Conservation (phyloP, 2,329 filamentous ascomycete species). For the Dactylellina sp. region DNA sequence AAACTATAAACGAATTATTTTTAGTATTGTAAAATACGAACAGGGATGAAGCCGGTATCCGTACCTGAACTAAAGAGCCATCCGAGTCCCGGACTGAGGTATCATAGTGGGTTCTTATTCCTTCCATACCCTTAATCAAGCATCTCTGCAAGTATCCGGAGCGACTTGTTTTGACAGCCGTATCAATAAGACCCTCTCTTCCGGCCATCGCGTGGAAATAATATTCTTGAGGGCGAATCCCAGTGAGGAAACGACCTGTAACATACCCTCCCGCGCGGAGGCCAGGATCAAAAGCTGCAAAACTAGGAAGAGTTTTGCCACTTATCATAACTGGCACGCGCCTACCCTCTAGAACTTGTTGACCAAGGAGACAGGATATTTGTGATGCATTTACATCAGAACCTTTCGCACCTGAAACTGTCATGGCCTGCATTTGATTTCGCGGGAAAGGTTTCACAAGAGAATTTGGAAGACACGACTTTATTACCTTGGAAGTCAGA, state of each 20-base stretch:
- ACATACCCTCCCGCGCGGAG: slow-evolving; percentile 93
- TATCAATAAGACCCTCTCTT: slow-evolving; percentile 97
- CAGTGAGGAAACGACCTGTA: slow-evolving; percentile 95
- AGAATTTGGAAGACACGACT: slow-evolving; percentile 80
- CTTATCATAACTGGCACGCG: slow-evolving; percentile 97
- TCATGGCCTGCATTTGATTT: slow-evolving; percentile 99
- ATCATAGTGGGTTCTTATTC: slow-evolving; percentile 90
- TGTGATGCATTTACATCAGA: slow-evolving; percentile 92
- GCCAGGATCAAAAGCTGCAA: slow-evolving; percentile 89
- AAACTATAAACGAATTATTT: slow-evolving; percentile 70
- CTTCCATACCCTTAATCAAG: slow-evolving; percentile 98
- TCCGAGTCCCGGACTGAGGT: slow-evolving; percentile 94
- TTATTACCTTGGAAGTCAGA: slow-evolving; percentile 83
- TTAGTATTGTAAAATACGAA: not conserved
- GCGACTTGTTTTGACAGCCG: slow-evolving; percentile 96
- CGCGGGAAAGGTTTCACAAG: slow-evolving; percentile 92
- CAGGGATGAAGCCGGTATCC: not conserved
- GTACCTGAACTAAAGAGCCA: slow-evolving; percentile 79
- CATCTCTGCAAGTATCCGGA: slow-evolving; percentile 97
- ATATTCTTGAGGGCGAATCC: slow-evolving; percentile 96
- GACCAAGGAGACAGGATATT: slow-evolving; percentile 96
- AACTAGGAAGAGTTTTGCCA: slow-evolving; percentile 94
- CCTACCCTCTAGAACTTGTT: slow-evolving; percentile 94
- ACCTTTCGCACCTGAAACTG: slow-evolving; percentile 94
- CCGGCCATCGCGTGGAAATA: slow-evolving; percentile 99